phyloP scores from a whole-genome alignment of 495 filamentous ascomycete genomes.

The Platismatia glauca region DNA sequence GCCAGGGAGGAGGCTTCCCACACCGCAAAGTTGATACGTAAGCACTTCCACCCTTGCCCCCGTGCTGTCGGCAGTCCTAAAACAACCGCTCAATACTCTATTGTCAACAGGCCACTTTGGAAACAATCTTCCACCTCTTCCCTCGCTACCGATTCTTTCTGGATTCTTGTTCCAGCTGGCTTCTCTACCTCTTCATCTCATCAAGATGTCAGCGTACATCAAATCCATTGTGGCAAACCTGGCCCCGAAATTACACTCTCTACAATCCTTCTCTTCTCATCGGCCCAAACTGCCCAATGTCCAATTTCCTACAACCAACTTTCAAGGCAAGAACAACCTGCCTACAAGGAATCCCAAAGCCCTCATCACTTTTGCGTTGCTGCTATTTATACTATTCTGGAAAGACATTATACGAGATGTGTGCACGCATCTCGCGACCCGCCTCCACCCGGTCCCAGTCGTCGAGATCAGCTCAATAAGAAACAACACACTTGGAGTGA shows the following conservation, averaged over 20 bases:
- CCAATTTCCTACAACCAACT: conserved; percentile 9
- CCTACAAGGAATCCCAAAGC: conserved; percentile 9
- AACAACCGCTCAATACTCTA: too few relatives aligned
- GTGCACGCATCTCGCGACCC: conserved; percentile 6
- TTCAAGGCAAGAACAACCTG: conserved; percentile 10
- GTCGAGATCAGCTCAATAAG: conserved; percentile 15
- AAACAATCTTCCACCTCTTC: neutral
- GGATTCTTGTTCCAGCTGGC: neutral
- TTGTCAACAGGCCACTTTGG: too few relatives aligned
- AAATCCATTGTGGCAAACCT: conserved; percentile 7
- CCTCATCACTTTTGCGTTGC: conserved; percentile 2
- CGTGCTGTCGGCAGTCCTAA: too few relatives aligned
- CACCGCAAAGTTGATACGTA: neutral
- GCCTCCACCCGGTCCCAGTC: neutral
- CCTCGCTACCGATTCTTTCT: neutral
- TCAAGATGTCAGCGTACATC: conserved; percentile 8
- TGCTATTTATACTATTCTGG: conserved; percentile 18
- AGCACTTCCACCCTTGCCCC: neutral
- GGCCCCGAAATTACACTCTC: conserved; percentile 6
- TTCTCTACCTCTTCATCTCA: neutral
- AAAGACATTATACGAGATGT: conserved; percentile 15
- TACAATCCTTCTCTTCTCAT: conserved; percentile 4
- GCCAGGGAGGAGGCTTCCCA: neutral
- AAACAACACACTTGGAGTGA: conserved; percentile 20
- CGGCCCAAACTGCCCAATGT: conserved; percentile 4